A percentile compares a stretch with the other conserved stretches of the same genome.
phyloP scores from a whole-genome alignment of 75 land plant species.

The Larix kaempferi region DNA sequence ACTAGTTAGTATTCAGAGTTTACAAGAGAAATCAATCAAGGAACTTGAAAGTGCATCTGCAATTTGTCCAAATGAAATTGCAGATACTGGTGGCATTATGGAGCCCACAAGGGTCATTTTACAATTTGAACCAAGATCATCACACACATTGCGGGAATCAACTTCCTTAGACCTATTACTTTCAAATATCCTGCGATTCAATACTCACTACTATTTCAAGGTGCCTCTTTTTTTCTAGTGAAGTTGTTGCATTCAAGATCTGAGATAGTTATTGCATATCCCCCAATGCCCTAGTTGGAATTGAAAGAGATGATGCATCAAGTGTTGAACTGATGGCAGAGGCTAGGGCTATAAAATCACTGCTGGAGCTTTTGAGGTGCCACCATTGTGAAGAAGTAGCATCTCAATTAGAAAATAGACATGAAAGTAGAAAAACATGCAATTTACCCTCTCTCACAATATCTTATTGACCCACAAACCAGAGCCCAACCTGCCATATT shows the following conservation, averaged over 20 bases:
- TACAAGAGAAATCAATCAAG: constrained; percentile 40
- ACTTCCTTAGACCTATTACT: constrained; percentile 41
- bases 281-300: no score
- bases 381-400: no score
- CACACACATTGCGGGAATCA: constrained; percentile 44
- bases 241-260: constrained; percentile 34
- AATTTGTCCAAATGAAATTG: constrained; percentile 49
- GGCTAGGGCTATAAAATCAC: no score
- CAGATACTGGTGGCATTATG: constrained; percentile 42
- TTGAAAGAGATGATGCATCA: no score
- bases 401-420: no score
- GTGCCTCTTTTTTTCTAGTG: constrained; percentile 35
- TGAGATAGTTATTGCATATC: constrained; percentile 40
- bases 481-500: no score
- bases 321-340: no score
- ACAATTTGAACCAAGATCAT: constrained; percentile 41
- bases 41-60: constrained; percentile 40
- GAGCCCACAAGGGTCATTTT: constrained; percentile 41
- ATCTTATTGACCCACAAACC: no score
- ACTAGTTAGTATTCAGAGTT: constrained; percentile 31
- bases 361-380: no score
- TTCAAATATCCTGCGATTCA: constrained; percentile 39
- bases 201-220: constrained; percentile 33
- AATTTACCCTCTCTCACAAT: no score
- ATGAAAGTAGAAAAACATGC: no score